A percentile compares a stretch with the other conserved stretches of the same genome.
Evolutionary conservation across 2,329 filamentous ascomycete species (phyloP).

Genomic region (Amylocarpus encephaloides): DNA sequence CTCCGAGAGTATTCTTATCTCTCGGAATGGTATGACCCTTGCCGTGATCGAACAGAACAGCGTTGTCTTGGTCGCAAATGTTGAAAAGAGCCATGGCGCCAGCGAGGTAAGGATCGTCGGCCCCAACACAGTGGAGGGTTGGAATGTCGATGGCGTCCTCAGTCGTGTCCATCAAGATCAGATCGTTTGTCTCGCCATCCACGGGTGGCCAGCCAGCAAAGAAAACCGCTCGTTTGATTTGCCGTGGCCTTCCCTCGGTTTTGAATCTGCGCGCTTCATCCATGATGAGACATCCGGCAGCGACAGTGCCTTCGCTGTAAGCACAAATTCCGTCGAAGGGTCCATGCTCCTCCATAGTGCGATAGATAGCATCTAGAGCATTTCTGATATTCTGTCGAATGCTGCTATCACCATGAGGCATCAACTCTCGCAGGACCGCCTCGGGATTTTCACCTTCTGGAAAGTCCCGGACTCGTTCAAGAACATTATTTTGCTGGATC

Average conservation of each 20-base stretch:
- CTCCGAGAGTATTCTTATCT: conserved; percentile 34
- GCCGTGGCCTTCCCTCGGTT: conserved; percentile 28
- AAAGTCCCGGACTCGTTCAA: conserved; percentile 23
- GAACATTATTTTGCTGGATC: conserved; percentile 18
- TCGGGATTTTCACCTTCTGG: conserved; percentile 20
- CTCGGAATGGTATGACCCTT: conserved; percentile 58
- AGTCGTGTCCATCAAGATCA: conserved; percentile 43
- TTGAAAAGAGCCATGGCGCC: conserved; percentile 56
- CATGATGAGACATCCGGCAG: conserved; percentile 46
- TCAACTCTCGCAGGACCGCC: conserved; percentile 20
- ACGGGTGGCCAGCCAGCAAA: conserved; percentile 48
- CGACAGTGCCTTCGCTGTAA: conserved; percentile 52
- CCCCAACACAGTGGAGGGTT: conserved; percentile 48
- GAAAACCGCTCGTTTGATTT: conserved; percentile 41
- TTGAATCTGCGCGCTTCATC: conserved; percentile 40
- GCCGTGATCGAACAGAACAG: conserved; percentile 57
- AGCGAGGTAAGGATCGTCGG: conserved; percentile 53
- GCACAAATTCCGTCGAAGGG: conserved; percentile 49
- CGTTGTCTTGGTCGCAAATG: conserved; percentile 53
- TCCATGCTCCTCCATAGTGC: conserved; percentile 39
- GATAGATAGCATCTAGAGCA: conserved; percentile 32
- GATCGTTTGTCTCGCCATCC: conserved; percentile 37
- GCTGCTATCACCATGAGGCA: conserved; percentile 11
- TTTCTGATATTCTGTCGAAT: conserved; percentile 21
- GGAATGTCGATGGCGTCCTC: conserved; percentile 45